A percentile compares a stretch with the other conserved stretches of the same genome.
phyloP scores from a whole-genome alignment of 371 early-diverging fungal genomes.

The Zopfochytrium polystomum region DNA sequence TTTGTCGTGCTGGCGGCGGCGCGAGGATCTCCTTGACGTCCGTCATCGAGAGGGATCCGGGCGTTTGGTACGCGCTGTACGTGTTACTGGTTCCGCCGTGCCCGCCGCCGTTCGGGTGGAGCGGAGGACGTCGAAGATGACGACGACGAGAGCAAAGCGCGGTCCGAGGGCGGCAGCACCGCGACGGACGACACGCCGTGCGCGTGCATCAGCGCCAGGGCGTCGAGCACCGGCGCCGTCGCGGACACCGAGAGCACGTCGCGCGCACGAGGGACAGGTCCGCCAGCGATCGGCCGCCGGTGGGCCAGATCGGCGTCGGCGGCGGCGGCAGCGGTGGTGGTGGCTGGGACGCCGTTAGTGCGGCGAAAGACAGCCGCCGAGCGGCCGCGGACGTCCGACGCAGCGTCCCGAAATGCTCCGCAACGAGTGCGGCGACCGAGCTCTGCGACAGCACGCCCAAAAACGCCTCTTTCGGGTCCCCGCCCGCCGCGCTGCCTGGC shows the following conservation, averaged over 20 bases:
- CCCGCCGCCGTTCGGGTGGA: no score
- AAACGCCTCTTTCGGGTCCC: constrained; percentile 14
- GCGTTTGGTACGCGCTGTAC: no score
- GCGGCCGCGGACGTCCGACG: background rate
- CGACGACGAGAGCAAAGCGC: no score
- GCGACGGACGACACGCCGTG: constrained; percentile 36
- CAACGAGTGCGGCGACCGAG: constrained; percentile 31
- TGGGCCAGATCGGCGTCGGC: constrained; percentile 17
- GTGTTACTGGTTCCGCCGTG: no score
- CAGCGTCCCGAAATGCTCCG: constrained; percentile 37
- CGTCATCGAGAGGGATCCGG: constrained; percentile 39
- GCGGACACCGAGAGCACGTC: constrained; percentile 30
- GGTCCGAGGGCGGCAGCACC: no score
- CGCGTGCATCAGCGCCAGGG: constrained; percentile 40
- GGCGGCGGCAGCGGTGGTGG: no score
- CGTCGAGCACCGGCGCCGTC: constrained; percentile 44
- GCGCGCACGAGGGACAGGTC: constrained; percentile 35
- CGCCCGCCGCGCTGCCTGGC: no score
- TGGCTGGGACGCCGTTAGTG: no score
- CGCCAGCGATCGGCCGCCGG: constrained; percentile 32
- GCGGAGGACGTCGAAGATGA: no score
- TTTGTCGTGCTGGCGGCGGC: no score
- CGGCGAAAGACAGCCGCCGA: no score
- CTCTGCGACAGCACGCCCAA: constrained; percentile 40
- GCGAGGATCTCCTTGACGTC: constrained; percentile 45